phyloP scores from a whole-genome alignment of 1,284 basidiomycete genomes.

The Ceratobasidium theobromae region DNA sequence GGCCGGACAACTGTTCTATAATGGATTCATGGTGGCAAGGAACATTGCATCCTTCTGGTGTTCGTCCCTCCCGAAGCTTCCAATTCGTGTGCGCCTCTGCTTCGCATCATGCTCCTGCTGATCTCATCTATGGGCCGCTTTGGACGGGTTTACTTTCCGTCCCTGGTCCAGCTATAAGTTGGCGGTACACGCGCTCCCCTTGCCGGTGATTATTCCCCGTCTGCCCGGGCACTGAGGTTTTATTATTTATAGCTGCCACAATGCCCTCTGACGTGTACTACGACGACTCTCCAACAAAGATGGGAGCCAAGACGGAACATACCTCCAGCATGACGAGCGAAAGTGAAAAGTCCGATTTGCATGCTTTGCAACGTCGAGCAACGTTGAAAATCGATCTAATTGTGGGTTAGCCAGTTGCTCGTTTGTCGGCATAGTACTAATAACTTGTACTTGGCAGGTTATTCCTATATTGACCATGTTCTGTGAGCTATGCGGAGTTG shows the following conservation, averaged over 20 bases:
- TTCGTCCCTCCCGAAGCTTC: constrained; percentile 28
- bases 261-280: constrained; percentile 14
- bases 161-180: no score
- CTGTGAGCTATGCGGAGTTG: constrained; percentile 2
- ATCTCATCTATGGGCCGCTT: constrained; percentile 18
- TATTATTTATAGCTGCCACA: background rate
- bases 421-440: background rate
- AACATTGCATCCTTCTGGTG: constrained; percentile 4
- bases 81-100: constrained; percentile 1
- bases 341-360: constrained; percentile 6
- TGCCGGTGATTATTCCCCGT: no score
- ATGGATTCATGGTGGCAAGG: background rate
- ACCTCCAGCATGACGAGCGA: background rate
- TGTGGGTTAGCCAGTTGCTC: constrained; percentile 1
- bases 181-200: no score
- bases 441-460: background rate
- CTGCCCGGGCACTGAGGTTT: background rate
- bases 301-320: background rate
- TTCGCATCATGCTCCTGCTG: constrained; percentile 9
- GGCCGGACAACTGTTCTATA: background rate
- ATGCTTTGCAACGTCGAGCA: constrained; percentile 23
- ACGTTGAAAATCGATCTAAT: constrained; percentile 26
- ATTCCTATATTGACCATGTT: constrained; percentile 29
- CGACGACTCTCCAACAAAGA: constrained; percentile 19
- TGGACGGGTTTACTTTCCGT: constrained; percentile 12